Evolutionary conservation across 2,329 filamentous ascomycete genomes (phyloP).

Genomic region (Falciphora oryzae): DNA sequence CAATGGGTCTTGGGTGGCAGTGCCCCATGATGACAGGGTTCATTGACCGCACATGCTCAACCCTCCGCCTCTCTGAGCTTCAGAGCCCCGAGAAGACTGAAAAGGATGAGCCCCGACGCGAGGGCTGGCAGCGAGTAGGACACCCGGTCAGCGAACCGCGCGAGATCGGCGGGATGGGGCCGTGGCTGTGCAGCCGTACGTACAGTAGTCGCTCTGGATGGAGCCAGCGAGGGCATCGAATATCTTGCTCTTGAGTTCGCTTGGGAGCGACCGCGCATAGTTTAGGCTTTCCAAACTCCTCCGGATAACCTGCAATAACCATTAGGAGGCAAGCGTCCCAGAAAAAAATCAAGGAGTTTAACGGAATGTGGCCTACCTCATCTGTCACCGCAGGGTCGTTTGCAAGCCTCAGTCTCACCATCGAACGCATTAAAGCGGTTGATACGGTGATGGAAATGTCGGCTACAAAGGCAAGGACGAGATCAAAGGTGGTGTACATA

Average conservation of each 20-base stretch:
- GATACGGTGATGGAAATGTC: conserved; percentile 3
- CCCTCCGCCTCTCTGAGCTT: too few relatives aligned
- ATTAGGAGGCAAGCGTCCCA: too few relatives aligned
- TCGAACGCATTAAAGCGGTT: background rate
- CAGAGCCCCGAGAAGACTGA: too few relatives aligned
- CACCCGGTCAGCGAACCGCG: too few relatives aligned
- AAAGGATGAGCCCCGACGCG: too few relatives aligned
- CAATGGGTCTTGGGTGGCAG: too few relatives aligned
- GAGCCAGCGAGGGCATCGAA: background rate
- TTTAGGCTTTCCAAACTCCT: background rate
- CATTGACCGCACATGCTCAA: too few relatives aligned
- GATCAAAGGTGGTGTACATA: background rate
- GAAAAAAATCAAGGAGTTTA: background rate
- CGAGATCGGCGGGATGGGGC: too few relatives aligned
- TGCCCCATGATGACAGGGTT: too few relatives aligned
- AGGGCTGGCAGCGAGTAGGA: too few relatives aligned
- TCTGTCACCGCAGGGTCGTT: background rate
- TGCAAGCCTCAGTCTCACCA: background rate
- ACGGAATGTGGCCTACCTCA: background rate
- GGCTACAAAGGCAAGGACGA: background rate
- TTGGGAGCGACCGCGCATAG: background rate
- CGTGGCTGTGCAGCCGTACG: background rate
- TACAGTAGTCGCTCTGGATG: conserved; percentile 3
- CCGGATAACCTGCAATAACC: background rate
- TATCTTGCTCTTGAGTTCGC: background rate